These are phyloP conservation scores for Aspergillus fischeri DNA, from an alignment of 2,329 filamentous ascomycete genomes.

Conservation along the genomic window DNA sequence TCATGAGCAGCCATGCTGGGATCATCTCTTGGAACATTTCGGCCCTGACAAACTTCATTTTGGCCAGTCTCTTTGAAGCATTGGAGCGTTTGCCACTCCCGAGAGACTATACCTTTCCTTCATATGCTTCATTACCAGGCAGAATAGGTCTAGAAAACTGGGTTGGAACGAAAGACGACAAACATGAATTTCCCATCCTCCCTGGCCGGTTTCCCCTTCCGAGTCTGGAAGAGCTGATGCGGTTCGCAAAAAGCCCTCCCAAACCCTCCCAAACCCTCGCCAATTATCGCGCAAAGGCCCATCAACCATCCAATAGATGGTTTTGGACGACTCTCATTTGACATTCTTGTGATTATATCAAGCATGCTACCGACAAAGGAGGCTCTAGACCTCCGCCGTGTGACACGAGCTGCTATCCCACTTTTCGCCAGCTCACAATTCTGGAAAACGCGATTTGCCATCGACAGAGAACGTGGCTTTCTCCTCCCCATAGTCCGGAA, in stretches of 20 bases:
- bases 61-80: conserved; percentile 1
- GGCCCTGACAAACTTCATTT: background rate
- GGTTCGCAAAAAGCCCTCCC: background rate
- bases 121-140: background rate
- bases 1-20: conserved; percentile 2
- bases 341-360: conserved; percentile 5
- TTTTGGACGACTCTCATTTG: conserved; percentile 6
- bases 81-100: conserved; percentile 1
- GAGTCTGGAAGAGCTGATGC: conserved; percentile 1
- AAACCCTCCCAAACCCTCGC: background rate
- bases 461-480: conserved; percentile 6
- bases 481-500: conserved; percentile 1
- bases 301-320: background rate
- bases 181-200: too few relatives aligned
- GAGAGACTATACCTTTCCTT: background rate
- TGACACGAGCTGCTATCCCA: conserved; percentile 4
- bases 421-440: conserved; percentile 6
- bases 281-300: background rate
- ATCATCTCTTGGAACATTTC: conserved; percentile 2
- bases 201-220: background rate
- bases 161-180: too few relatives aligned
- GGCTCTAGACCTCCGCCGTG: conserved; percentile 2
- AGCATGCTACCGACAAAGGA: conserved; percentile 1
- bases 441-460: conserved; percentile 10
- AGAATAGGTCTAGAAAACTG: background rate